Percentiles rank a stretch among this genome's conserved stretches.
These are phyloP conservation scores for Mycena metata DNA, from an alignment of 768 basidiomycete genomes.

Conservation along the genomic window DNA sequence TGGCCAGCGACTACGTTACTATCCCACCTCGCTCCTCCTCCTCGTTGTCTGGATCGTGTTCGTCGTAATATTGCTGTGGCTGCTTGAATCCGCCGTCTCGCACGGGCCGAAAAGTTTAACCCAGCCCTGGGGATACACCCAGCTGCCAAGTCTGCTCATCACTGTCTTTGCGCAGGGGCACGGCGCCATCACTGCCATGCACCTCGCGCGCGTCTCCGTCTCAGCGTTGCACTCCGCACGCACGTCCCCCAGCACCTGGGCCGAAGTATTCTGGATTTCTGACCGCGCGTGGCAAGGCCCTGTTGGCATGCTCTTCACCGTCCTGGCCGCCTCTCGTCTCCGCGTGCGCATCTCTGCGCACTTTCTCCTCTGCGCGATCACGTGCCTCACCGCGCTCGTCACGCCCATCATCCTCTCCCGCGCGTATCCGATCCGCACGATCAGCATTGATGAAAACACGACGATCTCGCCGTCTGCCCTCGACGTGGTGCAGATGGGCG, in stretches of 20 bases:
- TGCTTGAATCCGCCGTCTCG: conserved; percentile 30
- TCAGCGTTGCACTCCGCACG: conserved; percentile 31
- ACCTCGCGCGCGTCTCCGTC: conserved; percentile 34
- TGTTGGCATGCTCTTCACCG: conserved; percentile 28
- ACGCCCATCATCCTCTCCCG: conserved; percentile 38
- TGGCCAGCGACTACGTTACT: conserved; percentile 8
- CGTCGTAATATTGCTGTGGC: conserved; percentile 25
- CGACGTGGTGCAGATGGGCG: conserved; percentile 4
- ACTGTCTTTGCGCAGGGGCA: conserved; percentile 39
- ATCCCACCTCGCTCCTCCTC: conserved; percentile 18
- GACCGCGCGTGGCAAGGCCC: conserved; percentile 38
- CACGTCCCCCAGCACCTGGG: conserved; percentile 37
- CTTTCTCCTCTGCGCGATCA: conserved; percentile 36
- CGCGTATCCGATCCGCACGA: conserved; percentile 35
- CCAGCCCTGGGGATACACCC: conserved; percentile 34
- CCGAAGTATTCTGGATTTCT: conserved; percentile 42
- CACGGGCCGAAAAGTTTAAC: conserved; percentile 24
- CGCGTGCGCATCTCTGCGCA: conserved; percentile 32
- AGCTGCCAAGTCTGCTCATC: conserved; percentile 30
- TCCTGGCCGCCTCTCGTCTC: conserved; percentile 19
- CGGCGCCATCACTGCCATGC: conserved; percentile 31
- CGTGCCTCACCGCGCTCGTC: conserved; percentile 36
- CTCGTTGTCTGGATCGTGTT: conserved; percentile 22
- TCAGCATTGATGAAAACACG: conserved; percentile 21
- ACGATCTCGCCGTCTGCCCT: conserved; percentile 33